A percentile compares a stretch with the other conserved stretches of the same genome.
phyloP scores from a whole-genome alignment of 805 yeast species.

The Ascoidea tarda region DNA sequence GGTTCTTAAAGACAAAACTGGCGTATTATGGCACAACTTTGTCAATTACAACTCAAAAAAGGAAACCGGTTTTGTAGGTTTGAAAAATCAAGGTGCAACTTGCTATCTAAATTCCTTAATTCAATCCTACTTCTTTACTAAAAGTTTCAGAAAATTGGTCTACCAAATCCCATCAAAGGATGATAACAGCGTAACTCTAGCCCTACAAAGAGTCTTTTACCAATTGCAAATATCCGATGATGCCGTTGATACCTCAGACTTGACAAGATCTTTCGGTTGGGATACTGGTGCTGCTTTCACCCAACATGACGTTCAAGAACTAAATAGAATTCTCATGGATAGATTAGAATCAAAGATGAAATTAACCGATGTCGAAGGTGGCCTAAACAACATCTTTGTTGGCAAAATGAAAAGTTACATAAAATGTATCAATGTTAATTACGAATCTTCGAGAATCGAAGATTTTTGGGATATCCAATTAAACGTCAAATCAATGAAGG shows the following conservation, averaged over 20 bases:
- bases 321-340: conserved; percentile 92
- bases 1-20: conserved; percentile 78
- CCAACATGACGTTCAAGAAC: conserved; percentile 96
- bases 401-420: conserved; percentile 95
- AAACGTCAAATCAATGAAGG: conserved; percentile 73
- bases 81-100: conserved; percentile 95
- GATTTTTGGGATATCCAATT: conserved; percentile 98
- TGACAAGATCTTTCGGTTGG: conserved; percentile 95
- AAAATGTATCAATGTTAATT: conserved; percentile 84
- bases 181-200: conserved; percentile 57
- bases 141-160: conserved; percentile 68
- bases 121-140: conserved; percentile 83
- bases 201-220: conserved; percentile 81
- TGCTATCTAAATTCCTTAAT: conserved; percentile 88
- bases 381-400: conserved; percentile 72
- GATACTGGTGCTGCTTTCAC: conserved; percentile 89
- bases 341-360: conserved; percentile 83
- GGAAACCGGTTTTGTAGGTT: conserved; percentile 83
- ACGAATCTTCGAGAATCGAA: conserved; percentile 82
- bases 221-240: conserved; percentile 56
- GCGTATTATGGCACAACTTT: conserved; percentile 88
- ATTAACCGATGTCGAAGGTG: conserved; percentile 66
- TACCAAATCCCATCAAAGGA: conserved; percentile 76
- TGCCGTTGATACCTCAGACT: conserved; percentile 73
- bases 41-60: conserved; percentile 74